Base-by-base conservation (phyloP, 495 filamentous ascomycete genomes). In the Venustampulla echinocandica region DNA sequence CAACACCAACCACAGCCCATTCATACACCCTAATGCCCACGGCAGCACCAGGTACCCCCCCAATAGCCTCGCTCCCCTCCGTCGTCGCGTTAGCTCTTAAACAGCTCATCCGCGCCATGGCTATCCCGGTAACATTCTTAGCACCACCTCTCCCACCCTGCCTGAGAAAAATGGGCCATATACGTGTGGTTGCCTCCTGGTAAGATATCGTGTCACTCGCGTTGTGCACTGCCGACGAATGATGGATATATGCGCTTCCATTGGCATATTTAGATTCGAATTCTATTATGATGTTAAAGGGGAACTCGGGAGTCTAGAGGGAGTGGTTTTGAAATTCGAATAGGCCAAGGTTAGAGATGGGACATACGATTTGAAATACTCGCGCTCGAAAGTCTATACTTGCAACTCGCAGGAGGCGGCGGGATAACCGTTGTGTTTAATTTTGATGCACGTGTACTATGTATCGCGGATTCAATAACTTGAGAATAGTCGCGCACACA, bases 41-140 rank as follows among this genome's bases (percentile, higher is more conserved):
- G 17, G 24, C 38, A 36, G 20, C 41, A 36, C 47, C 47, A 13
- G 47, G 47, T 3, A 50, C 40, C 37, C 32, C 13, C 6, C 27
- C 33, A 39, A 50, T 50, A 9, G 21, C 6, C 47, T 5, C 20
- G 22, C 40, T 44, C 17, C 47, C 47, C n/a, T 13, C 7, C 13
- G 20, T 50, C 2, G 39, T 39, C 17, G 23, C 34, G 1, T 19
- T 44, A 21, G 47, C 40, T 39, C 47, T 37, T 33, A 50, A 30
- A 24, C 40, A 50, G 2, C 21, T 28, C 32, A 38, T 28, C 10
- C 21, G 28, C n/a, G 39, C 1, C 9, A 18, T 2, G 19, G 42
- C 21, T 4, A 44, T 44, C 20, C 32, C 14, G 13, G 30, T 42
- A 35, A 4, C 33, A 24, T 42, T 42, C 2, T 21, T 24, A 24